Evolutionary conservation across 148 eudicot genomes (phyloP), one percentile per base, ranked within the genome.

Genomic region (Amaranthus cruentus): DNA sequence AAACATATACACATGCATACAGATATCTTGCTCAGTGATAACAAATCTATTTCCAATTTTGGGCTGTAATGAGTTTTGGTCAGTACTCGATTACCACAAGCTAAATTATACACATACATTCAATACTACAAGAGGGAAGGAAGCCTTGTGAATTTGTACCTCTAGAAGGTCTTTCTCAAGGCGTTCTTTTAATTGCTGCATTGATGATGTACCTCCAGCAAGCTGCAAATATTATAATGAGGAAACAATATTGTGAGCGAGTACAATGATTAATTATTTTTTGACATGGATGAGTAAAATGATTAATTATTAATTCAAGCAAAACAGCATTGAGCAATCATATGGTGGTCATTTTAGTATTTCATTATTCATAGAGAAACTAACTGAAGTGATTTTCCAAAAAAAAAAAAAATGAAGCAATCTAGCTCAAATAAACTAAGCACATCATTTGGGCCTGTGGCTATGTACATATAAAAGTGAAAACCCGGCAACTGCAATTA

Each of bases 121-220:
- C 2, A n/a, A 68, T 68, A 54, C 6, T 68, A 54, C 6, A 68
- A 71, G 55, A 42, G 60, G 55, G 59, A 67, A 62, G 42, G 9
- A 66, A 21, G 52, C 53, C 6, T 6, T 28, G 38, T 28, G 38
- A 74, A 12, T 3, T 55, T 47, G 75, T 72, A 94, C 98, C 96
- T 94, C 98, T 46, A 94, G 80, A 74, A 94, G 85, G 76, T 94
- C 98, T 84, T 94, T 94, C 88, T 94, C 98, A 71, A 94, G 93
- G 56, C 98, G 98, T 79, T 94, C 98, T 86, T 94, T 94, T 73
- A 94, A 54, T 70, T 94, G 98, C 80, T 91, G 97, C 98, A 94
- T 91, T 6, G 98, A 91, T 61, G 98, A 87, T 58, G 98, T 94
- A 42, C 97, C 98, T 74, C 98, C 98, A 83, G 98, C 84, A 82